phyloP scores from a whole-genome alignment of 192 early-diverging fungal species.

The Dissophora ornata region DNA sequence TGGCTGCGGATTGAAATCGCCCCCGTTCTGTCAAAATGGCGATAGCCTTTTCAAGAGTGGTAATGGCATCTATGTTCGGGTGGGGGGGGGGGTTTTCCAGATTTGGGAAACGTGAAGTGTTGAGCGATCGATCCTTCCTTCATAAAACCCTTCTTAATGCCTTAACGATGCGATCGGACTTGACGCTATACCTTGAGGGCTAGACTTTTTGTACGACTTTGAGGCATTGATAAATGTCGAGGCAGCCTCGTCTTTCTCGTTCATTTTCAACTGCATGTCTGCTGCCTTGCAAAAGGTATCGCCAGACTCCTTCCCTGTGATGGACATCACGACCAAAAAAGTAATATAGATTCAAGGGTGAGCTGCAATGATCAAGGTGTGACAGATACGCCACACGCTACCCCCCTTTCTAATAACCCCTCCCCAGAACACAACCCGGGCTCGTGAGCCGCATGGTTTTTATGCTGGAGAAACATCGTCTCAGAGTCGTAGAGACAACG shows the following conservation, averaged over 20 bases:
- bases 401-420: too few relatives aligned
- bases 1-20: conserved; percentile 89
- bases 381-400: too few relatives aligned
- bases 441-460: too few relatives aligned
- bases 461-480: too few relatives aligned
- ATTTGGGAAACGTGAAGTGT: too few relatives aligned
- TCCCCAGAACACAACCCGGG: too few relatives aligned
- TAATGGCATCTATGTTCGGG: conserved; percentile 84
- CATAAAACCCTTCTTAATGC: too few relatives aligned
- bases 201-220: conserved; percentile 89
- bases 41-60: conserved; percentile 81
- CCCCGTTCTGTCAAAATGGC: conserved; percentile 85
- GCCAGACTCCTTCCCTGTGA: conserved; percentile 90
- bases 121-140: too few relatives aligned
- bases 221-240: conserved; percentile 87
- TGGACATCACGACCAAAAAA: neutral
- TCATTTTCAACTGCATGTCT: conserved; percentile 75
- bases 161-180: too few relatives aligned
- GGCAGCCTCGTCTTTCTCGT: conserved; percentile 90
- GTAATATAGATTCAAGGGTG: neutral
- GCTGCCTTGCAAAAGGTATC: conserved; percentile 92
- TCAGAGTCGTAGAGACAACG: too few relatives aligned
- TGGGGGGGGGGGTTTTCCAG: too few relatives aligned
- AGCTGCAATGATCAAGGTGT: neutral
- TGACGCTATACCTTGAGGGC: conserved; percentile 80